Percentiles rank a stretch among this genome's conserved stretches.
These are phyloP conservation scores for Chaetomium cochliodes DNA, from an alignment of 495 filamentous ascomycete genomes.

Conservation along the genomic window DNA sequence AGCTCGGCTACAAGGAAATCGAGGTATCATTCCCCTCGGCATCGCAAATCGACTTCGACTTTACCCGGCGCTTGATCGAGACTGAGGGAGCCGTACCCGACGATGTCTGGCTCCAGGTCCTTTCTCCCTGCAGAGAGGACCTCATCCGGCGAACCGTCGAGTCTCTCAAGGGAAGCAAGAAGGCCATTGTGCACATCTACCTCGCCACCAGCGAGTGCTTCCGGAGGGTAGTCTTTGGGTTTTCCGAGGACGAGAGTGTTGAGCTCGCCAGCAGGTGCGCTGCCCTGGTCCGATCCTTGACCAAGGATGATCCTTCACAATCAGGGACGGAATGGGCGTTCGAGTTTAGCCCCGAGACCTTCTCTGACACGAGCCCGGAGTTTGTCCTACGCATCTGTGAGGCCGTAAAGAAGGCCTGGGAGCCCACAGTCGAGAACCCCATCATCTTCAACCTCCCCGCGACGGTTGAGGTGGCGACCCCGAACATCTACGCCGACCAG, in stretches of 20 bases:
- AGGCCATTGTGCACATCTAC: slow-evolving; percentile 96
- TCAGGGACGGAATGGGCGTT: slow-evolving; percentile 84
- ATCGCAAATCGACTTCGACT: slow-evolving; percentile 92
- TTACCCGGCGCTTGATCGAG: slow-evolving; percentile 82
- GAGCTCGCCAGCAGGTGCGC: slow-evolving; percentile 84
- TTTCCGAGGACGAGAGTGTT: slow-evolving; percentile 76
- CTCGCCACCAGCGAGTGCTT: slow-evolving; percentile 93
- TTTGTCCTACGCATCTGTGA: slow-evolving; percentile 85
- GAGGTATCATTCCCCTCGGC: slow-evolving; percentile 95
- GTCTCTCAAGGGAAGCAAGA: slow-evolving; percentile 85
- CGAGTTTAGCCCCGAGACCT: slow-evolving; percentile 96
- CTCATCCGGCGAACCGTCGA: slow-evolving; percentile 89
- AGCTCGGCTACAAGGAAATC: slow-evolving; percentile 97
- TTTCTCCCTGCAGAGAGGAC: slow-evolving; percentile 90
- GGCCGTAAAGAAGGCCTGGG: slow-evolving; percentile 96
- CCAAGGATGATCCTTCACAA: slow-evolving; percentile 85
- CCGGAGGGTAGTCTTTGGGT: slow-evolving; percentile 83
- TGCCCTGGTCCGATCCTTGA: slow-evolving; percentile 81
- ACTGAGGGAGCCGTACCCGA: slow-evolving; percentile 84
- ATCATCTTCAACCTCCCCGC: slow-evolving; percentile 98
- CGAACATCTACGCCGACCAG: slow-evolving; percentile 95
- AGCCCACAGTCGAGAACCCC: slow-evolving; percentile 71
- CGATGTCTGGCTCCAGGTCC: slow-evolving; percentile 94
- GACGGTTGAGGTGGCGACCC: slow-evolving; percentile 93
- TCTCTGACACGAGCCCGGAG: slow-evolving; percentile 85